A percentile compares a stretch with the other conserved stretches of the same genome.
phyloP scores from a whole-genome alignment of 495 filamentous ascomycete species.

The Trichoderma erinaceum region DNA sequence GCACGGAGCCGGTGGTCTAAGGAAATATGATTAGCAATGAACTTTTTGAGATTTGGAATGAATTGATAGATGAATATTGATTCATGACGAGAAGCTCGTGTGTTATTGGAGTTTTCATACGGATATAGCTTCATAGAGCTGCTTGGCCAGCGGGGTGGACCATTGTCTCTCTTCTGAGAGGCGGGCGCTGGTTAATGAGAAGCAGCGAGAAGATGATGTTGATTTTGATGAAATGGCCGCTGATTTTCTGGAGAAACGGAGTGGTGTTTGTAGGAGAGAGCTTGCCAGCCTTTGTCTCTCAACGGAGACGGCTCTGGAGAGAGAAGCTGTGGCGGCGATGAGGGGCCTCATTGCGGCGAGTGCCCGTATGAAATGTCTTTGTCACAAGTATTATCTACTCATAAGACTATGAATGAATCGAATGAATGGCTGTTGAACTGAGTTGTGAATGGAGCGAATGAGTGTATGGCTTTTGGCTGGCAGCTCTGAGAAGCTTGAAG shows the following conservation, averaged over 20 bases:
- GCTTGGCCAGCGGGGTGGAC: conserved; percentile 87
- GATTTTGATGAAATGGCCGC: neutral
- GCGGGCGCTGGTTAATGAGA: neutral
- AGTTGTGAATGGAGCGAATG: neutral
- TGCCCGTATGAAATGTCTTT: neutral
- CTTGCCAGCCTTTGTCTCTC: neutral
- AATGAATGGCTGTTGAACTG: neutral
- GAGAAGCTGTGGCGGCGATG: neutral
- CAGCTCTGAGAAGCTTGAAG: neutral
- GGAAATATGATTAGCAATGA: neutral
- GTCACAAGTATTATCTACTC: neutral
- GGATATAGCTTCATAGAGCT: conserved; percentile 74
- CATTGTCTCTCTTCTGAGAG: conserved; percentile 49
- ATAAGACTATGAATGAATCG: neutral
- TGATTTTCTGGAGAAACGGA: neutral
- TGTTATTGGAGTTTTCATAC: conserved; percentile 36
- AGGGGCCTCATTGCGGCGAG: conserved; percentile 1
- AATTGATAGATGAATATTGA: neutral
- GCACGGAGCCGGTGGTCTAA: conserved; percentile 77
- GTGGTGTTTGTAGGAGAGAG: neutral
- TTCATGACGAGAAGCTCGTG: neutral
- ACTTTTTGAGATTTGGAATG: neutral
- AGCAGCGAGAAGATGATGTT: neutral
- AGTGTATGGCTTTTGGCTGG: neutral
- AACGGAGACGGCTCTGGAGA: neutral